Evolutionary conservation across 2,329 filamentous ascomycete species (phyloP).

Genomic region (Trichoderma sp.): DNA sequence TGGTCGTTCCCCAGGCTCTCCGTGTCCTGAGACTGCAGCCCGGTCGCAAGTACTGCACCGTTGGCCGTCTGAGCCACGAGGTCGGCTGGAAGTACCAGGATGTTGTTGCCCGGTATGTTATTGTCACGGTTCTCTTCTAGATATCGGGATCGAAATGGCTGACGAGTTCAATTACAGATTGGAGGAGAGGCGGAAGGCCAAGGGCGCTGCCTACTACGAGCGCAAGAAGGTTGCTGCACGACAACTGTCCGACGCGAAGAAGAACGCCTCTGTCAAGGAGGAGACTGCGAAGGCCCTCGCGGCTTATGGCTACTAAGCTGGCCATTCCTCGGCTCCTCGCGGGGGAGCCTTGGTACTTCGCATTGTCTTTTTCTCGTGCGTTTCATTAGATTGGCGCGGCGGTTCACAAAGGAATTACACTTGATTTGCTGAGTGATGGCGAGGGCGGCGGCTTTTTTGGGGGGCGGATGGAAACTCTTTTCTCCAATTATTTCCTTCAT

Average conservation of each 20-base stretch:
- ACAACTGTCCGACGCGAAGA: constrained; percentile 90
- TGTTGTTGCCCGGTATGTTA: constrained; percentile 89
- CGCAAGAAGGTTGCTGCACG: constrained; percentile 96
- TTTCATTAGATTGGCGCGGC: constrained; percentile 56
- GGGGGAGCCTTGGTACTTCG: constrained; percentile 34
- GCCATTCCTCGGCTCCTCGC: constrained; percentile 31
- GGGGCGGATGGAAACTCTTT: constrained; percentile 33
- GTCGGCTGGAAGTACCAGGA: constrained; percentile 99
- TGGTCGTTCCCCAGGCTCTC: constrained; percentile 98
- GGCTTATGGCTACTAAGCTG: constrained; percentile 80
- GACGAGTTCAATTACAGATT: constrained; percentile 59
- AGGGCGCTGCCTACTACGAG: constrained; percentile 99
- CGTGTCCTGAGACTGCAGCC: constrained; percentile 96
- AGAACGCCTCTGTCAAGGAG: constrained; percentile 80
- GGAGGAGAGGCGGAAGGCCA: constrained; percentile 99
- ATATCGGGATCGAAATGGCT: constrained; percentile 11
- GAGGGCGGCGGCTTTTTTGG: constrained; percentile 39
- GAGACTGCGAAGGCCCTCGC: constrained; percentile 88
- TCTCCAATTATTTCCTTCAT: constrained; percentile 36
- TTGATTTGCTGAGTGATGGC: constrained; percentile 49
- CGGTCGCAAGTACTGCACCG: constrained; percentile 99
- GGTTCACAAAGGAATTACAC: constrained; percentile 49
- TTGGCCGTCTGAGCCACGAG: constrained; percentile 96
- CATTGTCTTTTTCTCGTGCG: constrained; percentile 49
- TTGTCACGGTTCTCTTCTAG: background rate